Percentiles rank a stretch among this genome's conserved stretches.
These are phyloP conservation scores for Phytophthora pseudosyringae DNA, from an alignment of 352 stramenopile species.

Conservation along the genomic window DNA sequence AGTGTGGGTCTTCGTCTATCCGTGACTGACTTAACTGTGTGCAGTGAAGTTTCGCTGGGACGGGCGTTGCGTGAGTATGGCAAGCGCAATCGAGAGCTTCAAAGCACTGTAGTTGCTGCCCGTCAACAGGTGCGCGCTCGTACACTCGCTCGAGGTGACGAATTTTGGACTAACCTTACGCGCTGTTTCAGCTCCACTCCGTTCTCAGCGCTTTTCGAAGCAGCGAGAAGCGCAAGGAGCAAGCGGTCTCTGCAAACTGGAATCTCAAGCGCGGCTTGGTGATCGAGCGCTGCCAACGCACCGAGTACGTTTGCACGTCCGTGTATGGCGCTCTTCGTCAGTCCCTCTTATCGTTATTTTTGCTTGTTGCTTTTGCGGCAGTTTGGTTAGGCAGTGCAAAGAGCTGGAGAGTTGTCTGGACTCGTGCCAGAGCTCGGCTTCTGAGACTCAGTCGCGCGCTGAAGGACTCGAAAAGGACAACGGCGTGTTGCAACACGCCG, in stretches of 20 bases:
- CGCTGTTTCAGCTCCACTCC: conserved; percentile 32
- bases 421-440: conserved; percentile 43
- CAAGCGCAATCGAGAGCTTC: conserved; percentile 56
- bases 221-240: conserved; percentile 50
- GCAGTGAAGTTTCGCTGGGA: conserved; percentile 52
- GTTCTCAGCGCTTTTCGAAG: conserved; percentile 44
- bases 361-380: conserved; percentile 13
- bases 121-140: conserved; percentile 40
- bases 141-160: not conserved
- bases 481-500: conserved; percentile 48
- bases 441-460: conserved; percentile 41
- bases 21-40: not conserved
- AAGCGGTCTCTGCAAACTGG: conserved; percentile 37
- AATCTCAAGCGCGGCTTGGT: conserved; percentile 61
- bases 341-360: not conserved
- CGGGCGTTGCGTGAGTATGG: conserved; percentile 60
- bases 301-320: conserved; percentile 43
- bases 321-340: not conserved
- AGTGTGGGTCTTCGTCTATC: not conserved
- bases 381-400: conserved; percentile 55
- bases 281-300: conserved; percentile 60
- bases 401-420: conserved; percentile 61
- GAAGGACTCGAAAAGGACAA: conserved; percentile 60
- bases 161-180: not conserved
- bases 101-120: conserved; percentile 44